Evolutionary conservation across 805 yeast species (phyloP).

Genomic region (Starmerella bombicola): DNA sequence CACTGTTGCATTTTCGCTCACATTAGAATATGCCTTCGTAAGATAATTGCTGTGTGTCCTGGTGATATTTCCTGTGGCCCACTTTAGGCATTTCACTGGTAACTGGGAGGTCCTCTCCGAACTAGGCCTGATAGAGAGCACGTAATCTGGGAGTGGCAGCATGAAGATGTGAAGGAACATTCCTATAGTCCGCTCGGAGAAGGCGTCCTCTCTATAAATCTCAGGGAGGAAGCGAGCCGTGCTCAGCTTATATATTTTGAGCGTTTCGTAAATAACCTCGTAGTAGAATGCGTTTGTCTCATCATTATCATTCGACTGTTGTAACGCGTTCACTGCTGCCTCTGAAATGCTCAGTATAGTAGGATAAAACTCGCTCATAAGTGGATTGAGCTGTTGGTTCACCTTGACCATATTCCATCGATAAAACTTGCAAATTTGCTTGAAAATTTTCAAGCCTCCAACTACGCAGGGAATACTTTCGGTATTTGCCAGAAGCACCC

Average conservation of each 20-base stretch:
- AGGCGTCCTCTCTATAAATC: slow-evolving; percentile 43
- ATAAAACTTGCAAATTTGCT: slow-evolving; percentile 56
- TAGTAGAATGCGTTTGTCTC: slow-evolving; percentile 34
- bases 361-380: slow-evolving; percentile 48
- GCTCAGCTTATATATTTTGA: slow-evolving; percentile 68
- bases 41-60: slow-evolving; percentile 65
- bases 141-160: slow-evolving; percentile 44
- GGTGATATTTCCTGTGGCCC: slow-evolving; percentile 72
- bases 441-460: slow-evolving; percentile 58
- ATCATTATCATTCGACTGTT: slow-evolving; percentile 21
- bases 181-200: slow-evolving; percentile 55
- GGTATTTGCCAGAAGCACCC: slow-evolving; percentile 35
- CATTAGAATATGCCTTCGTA: slow-evolving; percentile 12
- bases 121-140: slow-evolving; percentile 39
- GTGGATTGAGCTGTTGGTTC: slow-evolving; percentile 40
- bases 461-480: slow-evolving; percentile 37
- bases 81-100: slow-evolving; percentile 56
- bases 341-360: slow-evolving; percentile 54
- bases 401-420: slow-evolving; percentile 56
- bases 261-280: slow-evolving; percentile 59
- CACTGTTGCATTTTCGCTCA: slow-evolving; percentile 30
- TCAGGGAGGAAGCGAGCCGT: slow-evolving; percentile 45
- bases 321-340: slow-evolving; percentile 29
- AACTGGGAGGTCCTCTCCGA: slow-evolving; percentile 43
- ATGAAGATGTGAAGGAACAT: slow-evolving; percentile 59